These are phyloP conservation scores for Beauveria brongniartii DNA, from an alignment of 2,329 filamentous ascomycete species.

Conservation along the genomic window DNA sequence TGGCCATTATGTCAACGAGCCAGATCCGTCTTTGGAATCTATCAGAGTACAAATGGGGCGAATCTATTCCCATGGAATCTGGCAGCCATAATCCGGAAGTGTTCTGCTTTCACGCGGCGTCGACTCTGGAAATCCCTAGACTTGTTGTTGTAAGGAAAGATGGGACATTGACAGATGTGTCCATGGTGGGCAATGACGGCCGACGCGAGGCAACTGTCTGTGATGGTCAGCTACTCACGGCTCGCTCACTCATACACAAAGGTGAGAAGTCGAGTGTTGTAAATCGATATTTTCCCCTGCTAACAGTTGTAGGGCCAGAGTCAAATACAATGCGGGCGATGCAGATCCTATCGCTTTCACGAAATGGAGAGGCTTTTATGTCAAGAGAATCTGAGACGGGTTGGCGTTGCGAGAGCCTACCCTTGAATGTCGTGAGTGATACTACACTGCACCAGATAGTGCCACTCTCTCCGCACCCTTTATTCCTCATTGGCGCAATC, in stretches of 20 bases:
- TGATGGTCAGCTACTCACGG: conserved; percentile 43
- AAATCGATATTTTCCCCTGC: background rate
- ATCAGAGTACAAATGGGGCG: conserved; percentile 45
- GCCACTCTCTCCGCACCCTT: conserved; percentile 47
- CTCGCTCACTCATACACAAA: conserved; percentile 37
- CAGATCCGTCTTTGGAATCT: conserved; percentile 58
- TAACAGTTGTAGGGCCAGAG: conserved; percentile 7
- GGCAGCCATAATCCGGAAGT: conserved; percentile 48
- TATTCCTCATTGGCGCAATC: conserved; percentile 52
- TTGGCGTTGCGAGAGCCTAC: conserved; percentile 44
- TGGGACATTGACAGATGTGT: conserved; percentile 50
- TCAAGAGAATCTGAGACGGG: conserved; percentile 28
- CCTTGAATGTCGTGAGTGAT: conserved; percentile 35
- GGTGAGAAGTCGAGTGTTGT: background rate
- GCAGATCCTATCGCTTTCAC: conserved; percentile 41
- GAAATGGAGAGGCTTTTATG: conserved; percentile 42
- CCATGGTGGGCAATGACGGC: conserved; percentile 31
- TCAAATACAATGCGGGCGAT: conserved; percentile 14
- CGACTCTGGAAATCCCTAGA: conserved; percentile 29
- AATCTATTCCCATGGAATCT: conserved; percentile 42
- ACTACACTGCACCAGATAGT: conserved; percentile 46
- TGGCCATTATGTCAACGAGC: conserved; percentile 56
- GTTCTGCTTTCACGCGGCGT: conserved; percentile 52
- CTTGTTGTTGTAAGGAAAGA: conserved; percentile 57
- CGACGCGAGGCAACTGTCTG: conserved; percentile 38